Evolutionary conservation across 495 filamentous ascomycete species (phyloP).

Genomic region (Trichodelitschia bisporula): DNA sequence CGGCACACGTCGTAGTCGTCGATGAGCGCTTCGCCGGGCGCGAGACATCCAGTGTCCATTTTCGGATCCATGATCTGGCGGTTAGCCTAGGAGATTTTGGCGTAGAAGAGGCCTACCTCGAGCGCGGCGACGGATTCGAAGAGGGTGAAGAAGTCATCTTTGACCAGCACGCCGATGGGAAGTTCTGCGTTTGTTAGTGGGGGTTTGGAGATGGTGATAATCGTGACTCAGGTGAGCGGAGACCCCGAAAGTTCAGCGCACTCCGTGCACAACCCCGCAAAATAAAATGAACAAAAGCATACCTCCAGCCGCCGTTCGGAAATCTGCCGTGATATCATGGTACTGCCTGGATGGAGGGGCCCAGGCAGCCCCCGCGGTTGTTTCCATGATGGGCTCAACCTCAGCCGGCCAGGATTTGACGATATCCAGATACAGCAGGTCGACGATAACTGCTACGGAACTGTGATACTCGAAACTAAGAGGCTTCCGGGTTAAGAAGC

Average conservation of each 20-base stretch:
- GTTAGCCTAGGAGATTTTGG: constrained; percentile 31
- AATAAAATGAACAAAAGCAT: not conserved
- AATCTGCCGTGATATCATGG: constrained; percentile 1
- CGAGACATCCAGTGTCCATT: constrained; percentile 82
- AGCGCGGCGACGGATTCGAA: constrained; percentile 87
- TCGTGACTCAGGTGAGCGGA: not conserved
- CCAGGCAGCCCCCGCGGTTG: no score
- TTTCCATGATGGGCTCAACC: no score
- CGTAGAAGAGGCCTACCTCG: constrained; percentile 90
- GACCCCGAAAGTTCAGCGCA: not conserved
- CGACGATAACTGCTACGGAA: no score
- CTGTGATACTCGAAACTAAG: no score
- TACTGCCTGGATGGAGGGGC: no score
- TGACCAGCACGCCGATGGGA: constrained; percentile 32
- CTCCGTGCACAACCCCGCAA: not conserved
- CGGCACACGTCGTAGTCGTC: constrained; percentile 61
- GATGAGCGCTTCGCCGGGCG: constrained; percentile 52
- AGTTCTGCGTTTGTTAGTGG: constrained; percentile 33
- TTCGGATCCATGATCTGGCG: constrained; percentile 88
- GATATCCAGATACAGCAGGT: no score
- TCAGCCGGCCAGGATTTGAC: no score
- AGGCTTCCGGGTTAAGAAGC: no score
- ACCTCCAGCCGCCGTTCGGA: not conserved
- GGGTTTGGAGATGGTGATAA: constrained; percentile 1
- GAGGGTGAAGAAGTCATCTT: constrained; percentile 81